Conservation (phyloP, 805 yeast species). For the Starmera caribaea region DNA sequence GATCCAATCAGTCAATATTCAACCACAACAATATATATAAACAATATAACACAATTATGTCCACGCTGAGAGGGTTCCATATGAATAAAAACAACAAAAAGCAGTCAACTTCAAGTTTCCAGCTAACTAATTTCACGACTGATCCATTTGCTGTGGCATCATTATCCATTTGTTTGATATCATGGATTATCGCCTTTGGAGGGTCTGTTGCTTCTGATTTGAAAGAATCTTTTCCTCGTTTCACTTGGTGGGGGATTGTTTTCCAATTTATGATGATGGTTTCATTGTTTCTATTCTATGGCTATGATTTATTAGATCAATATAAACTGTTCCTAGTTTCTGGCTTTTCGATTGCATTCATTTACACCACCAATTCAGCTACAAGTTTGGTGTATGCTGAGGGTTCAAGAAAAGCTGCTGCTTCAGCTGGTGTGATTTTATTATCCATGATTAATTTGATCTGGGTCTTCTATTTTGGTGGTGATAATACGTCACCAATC, state of each 20-base stretch:
- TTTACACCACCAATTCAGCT: constrained; percentile 78
- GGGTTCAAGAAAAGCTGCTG: constrained; percentile 64
- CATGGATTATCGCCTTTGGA: constrained; percentile 85
- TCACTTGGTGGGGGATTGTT: constrained; percentile 96
- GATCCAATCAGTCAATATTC: too few species aligned
- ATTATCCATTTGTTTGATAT: constrained; percentile 56
- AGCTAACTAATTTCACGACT: constrained; percentile 45
- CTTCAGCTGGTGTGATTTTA: constrained; percentile 86
- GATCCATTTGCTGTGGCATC: constrained; percentile 89
- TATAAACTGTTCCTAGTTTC: constrained; percentile 43
- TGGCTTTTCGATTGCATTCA: constrained; percentile 53
- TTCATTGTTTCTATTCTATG: constrained; percentile 41
- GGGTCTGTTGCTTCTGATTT: constrained; percentile 61
- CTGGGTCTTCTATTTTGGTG: constrained; percentile 87
- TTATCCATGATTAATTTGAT: constrained; percentile 71
- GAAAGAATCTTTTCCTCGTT: constrained; percentile 51
- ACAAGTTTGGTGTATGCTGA: constrained; percentile 67
- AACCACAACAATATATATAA: too few species aligned
- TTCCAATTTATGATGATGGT: constrained; percentile 59
- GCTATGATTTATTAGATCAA: constrained; percentile 54
- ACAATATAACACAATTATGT: too few species aligned
- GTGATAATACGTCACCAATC: constrained; percentile 81
- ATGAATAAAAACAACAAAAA: too few species aligned
- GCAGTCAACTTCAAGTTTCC: constrained; percentile 9
- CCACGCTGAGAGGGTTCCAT: too few species aligned